Evolutionary conservation across 192 early-diverging fungal species (phyloP).

Genomic region (Spizellomyces sp.): DNA sequence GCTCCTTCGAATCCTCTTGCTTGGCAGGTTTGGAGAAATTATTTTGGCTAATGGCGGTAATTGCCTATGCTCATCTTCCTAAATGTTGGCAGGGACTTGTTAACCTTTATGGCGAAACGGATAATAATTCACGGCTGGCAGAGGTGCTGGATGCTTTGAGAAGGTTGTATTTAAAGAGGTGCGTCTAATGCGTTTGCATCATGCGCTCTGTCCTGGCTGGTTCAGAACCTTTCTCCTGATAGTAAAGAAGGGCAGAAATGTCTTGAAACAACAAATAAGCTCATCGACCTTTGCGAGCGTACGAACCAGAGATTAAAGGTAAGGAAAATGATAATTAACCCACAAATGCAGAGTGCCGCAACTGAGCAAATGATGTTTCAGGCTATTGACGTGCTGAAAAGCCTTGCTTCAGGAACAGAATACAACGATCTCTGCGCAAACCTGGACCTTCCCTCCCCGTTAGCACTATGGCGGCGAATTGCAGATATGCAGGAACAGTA

Average conservation of each 20-base stretch:
- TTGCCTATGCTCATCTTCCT: background rate
- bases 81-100: constrained; percentile 30
- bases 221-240: no score
- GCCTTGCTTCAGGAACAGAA: background rate
- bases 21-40: constrained; percentile 32
- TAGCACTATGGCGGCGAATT: constrained; percentile 44
- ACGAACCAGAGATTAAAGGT: constrained; percentile 9
- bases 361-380: background rate
- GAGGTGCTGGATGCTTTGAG: constrained; percentile 27
- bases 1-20: constrained; percentile 34
- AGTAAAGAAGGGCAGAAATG: constrained; percentile 15
- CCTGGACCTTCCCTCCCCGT: background rate
- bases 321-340: background rate
- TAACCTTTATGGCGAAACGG: constrained; percentile 29
- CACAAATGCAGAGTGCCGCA: background rate
- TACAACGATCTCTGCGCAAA: background rate
- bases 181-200: no score
- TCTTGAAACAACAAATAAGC: constrained; percentile 20
- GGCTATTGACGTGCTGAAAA: constrained; percentile 12
- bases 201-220: no score
- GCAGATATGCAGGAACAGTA: constrained; percentile 42
- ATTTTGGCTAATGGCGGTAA: background rate
- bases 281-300: constrained; percentile 15
- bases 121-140: constrained; percentile 26
- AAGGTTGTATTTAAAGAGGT: constrained; percentile 11